Evolutionary conservation across 1,139 yeast species (phyloP).

Genomic region (Yamadazyma dushanensis): DNA sequence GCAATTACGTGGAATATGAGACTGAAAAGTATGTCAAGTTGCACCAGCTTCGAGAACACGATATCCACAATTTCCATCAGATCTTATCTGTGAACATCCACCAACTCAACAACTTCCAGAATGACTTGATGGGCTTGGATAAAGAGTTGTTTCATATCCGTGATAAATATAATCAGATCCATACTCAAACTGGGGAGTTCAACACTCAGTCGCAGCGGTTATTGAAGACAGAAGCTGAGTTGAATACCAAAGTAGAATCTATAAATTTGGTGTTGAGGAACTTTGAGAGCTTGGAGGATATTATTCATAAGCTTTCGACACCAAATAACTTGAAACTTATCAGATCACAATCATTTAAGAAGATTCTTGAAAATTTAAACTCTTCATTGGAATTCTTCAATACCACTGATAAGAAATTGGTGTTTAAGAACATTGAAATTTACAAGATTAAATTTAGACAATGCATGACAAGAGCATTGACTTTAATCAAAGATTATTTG

Average conservation of each 20-base stretch:
- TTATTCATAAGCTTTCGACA: conserved; percentile 66
- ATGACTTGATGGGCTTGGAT: conserved; percentile 43
- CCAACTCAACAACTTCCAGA: conserved; percentile 36
- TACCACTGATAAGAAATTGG: conserved; percentile 16
- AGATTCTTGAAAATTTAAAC: conserved; percentile 61
- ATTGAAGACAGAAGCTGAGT: conserved; percentile 49
- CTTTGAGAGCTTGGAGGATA: conserved; percentile 70
- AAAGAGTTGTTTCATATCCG: conserved; percentile 25
- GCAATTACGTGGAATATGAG: conserved; percentile 6
- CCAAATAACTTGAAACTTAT: conserved; percentile 34
- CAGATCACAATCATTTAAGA: conserved; percentile 53
- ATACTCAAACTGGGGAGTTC: conserved; percentile 61
- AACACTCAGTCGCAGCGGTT: conserved; percentile 58
- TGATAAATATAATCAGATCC: conserved; percentile 53
- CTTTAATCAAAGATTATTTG: conserved; percentile 70
- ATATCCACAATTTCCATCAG: conserved; percentile 40
- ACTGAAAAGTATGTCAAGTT: conserved; percentile 1
- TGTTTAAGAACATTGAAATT: conserved; percentile 68
- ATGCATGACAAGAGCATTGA: conserved; percentile 80
- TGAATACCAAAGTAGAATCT: conserved; percentile 45
- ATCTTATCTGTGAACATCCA: conserved; percentile 35
- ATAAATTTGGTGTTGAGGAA: conserved; percentile 55
- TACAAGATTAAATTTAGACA: conserved; percentile 77
- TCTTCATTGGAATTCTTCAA: conserved; percentile 40
- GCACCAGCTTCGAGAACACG: conserved; percentile 9